Evolutionary conservation across 257 asterid genomes (phyloP).

Genomic region (Echites panduratus): DNA sequence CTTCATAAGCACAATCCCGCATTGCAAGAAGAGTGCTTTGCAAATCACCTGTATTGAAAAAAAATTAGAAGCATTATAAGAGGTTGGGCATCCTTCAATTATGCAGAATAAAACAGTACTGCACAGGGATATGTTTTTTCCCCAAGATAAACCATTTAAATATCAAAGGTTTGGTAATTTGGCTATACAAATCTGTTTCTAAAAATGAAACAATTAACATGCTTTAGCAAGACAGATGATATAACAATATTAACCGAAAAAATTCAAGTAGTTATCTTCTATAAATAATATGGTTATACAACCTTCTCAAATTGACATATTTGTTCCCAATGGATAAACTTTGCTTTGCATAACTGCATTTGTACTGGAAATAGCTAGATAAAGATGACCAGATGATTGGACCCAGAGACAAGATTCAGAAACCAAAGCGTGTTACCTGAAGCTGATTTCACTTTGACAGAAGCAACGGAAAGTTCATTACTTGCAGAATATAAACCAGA

Average conservation of each 20-base stretch:
- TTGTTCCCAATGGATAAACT: neutral
- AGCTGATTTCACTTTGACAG: conserved; percentile 68
- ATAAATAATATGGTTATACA: neutral
- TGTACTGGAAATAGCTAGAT: neutral
- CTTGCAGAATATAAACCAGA: conserved; percentile 70
- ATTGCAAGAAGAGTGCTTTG: conserved; percentile 85
- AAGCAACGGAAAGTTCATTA: conserved; percentile 72
- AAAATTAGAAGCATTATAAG: neutral
- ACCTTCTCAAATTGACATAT: neutral
- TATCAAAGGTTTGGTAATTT: neutral
- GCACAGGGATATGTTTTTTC: neutral
- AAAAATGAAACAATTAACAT: neutral
- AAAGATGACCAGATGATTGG: neutral
- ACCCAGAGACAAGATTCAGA: neutral
- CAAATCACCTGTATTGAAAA: conserved; percentile 60
- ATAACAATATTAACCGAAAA: neutral
- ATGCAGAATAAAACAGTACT: neutral
- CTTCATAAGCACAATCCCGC: conserved; percentile 84
- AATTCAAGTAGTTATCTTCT: neutral
- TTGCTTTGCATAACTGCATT: neutral
- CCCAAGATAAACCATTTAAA: neutral
- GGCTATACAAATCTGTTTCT: conserved; percentile 6
- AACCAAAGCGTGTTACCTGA: conserved; percentile 51
- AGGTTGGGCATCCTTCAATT: neutral
- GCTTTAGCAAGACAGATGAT: neutral